A percentile compares a stretch with the other conserved stretches of the same genome.
Conservation (phyloP, 805 yeast species). For the Saccharomycopsis babjevae region DNA sequence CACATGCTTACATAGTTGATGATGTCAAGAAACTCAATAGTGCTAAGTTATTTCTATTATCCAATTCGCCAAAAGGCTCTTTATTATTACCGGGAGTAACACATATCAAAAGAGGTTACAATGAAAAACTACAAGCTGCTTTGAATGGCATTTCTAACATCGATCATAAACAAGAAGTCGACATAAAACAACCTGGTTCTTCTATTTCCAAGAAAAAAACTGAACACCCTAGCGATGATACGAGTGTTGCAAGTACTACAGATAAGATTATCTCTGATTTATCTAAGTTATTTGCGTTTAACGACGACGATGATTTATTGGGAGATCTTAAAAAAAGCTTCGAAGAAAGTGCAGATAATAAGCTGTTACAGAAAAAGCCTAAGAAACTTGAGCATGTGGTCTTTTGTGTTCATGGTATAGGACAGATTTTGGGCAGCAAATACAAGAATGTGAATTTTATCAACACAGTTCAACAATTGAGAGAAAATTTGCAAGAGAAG, state of each 20-base stretch:
- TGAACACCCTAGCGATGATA: not conserved
- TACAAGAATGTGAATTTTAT: conserved; percentile 79
- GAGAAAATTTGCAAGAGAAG: conserved; percentile 45
- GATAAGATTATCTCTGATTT: not conserved
- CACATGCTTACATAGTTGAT: conserved; percentile 11
- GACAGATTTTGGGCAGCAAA: conserved; percentile 72
- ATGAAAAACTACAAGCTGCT: conserved; percentile 18
- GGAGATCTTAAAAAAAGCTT: not conserved
- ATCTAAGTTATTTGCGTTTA: not conserved
- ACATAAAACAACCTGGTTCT: not conserved
- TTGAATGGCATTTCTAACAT: conserved; percentile 14
- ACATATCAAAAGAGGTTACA: conserved; percentile 11
- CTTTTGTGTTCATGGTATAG: conserved; percentile 91
- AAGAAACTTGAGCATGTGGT: conserved; percentile 45
- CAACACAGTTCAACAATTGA: conserved; percentile 64
- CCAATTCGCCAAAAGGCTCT: conserved; percentile 8
- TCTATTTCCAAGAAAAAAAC: not conserved
- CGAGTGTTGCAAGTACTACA: not conserved
- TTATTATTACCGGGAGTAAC: conserved; percentile 8
- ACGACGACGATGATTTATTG: not conserved
- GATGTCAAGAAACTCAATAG: conserved; percentile 7
- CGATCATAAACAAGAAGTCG: not conserved
- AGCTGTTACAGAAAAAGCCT: conserved; percentile 18
- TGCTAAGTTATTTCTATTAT: conserved; percentile 7
- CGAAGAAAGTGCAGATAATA: conserved; percentile 29